Conservation (phyloP, 169 alveolate genomes). For the Plasmodium reichenowi region DNA sequence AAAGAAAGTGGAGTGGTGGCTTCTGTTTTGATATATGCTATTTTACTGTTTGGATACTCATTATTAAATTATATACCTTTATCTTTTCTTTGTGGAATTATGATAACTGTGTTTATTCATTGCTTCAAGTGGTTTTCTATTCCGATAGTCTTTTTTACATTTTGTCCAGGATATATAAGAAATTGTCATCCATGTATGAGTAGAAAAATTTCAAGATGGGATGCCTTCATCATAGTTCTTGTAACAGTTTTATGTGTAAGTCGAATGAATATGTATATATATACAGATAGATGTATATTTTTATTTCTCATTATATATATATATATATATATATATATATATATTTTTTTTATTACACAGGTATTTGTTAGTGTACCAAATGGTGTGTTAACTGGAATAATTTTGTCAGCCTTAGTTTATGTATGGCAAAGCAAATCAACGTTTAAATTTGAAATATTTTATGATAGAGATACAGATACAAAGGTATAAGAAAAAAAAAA, state of each 20-base stretch:
- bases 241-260: conserved; percentile 85
- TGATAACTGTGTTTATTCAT: conserved; percentile 87
- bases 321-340: background rate
- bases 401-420: conserved; percentile 86
- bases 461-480: conserved; percentile 85
- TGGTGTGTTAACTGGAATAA: conserved; percentile 85
- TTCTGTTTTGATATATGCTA: conserved; percentile 80
- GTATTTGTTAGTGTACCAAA: conserved; percentile 82
- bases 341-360: conserved; percentile 17
- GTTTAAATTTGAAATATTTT: conserved; percentile 86
- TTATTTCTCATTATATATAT: background rate
- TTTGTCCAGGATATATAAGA: conserved; percentile 84
- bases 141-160: conserved; percentile 86
- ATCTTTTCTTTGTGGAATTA: conserved; percentile 87
- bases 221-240: conserved; percentile 86
- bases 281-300: background rate
- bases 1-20: conserved; percentile 86
- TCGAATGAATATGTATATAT: background rate
- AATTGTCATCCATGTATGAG: conserved; percentile 84
- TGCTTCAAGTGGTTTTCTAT: conserved; percentile 90
- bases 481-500: conserved; percentile 66
- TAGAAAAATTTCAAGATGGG: conserved; percentile 86
- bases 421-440: conserved; percentile 89
- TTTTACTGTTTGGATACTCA: conserved; percentile 85
- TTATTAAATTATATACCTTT: conserved; percentile 87